A percentile compares a stretch with the other conserved stretches of the same genome.
These are phyloP conservation scores for Acanthamoeba triangularis DNA, from an alignment of 208 protist genomes.

Conservation along the genomic window DNA sequence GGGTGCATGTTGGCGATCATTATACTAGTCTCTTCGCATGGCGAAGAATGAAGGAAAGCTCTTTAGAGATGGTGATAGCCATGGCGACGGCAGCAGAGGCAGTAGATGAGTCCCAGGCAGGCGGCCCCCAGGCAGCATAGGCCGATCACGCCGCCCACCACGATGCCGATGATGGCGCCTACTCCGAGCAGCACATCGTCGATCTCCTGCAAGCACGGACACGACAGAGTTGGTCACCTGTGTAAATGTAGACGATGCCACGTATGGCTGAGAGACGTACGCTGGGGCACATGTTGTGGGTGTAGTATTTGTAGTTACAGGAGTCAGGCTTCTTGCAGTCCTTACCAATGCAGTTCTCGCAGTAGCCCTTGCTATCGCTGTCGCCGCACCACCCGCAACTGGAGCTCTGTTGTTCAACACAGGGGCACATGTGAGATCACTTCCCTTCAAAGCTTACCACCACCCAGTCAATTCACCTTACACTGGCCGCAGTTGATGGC, in stretches of 20 bases:
- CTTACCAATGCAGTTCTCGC: neutral
- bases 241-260: neutral
- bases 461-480: no score
- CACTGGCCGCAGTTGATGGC: conserved; percentile 10
- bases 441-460: no score
- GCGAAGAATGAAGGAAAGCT: no score
- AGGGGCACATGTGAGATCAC: neutral
- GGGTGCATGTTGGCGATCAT: no score
- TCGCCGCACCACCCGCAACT: neutral
- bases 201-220: neutral
- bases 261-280: neutral
- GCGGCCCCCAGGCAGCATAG: neutral
- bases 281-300: conserved; percentile 40
- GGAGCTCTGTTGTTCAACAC: neutral
- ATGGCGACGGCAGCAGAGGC: neutral
- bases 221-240: neutral
- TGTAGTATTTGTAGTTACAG: neutral
- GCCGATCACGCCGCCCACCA: neutral
- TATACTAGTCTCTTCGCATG: no score
- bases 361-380: neutral
- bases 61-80: neutral
- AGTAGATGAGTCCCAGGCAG: neutral
- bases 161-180: neutral
- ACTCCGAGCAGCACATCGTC: neutral
- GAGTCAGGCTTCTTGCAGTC: neutral